phyloP scores from a whole-genome alignment of 2,329 filamentous ascomycete genomes.

The Cladorrhinum sp. region DNA sequence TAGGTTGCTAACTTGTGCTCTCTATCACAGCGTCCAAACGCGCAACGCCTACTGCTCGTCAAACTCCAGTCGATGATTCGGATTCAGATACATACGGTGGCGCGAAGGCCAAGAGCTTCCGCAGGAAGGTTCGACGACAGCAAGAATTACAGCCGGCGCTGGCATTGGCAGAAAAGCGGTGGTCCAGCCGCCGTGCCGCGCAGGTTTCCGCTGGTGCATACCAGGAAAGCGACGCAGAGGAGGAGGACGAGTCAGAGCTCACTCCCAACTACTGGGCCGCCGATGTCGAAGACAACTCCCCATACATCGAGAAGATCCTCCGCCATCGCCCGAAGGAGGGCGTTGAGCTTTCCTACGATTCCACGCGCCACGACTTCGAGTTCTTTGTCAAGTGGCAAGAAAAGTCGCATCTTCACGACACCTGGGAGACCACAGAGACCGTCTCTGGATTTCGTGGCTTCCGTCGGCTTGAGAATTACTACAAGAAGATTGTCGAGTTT shows the following conservation, averaged over 20 bases:
- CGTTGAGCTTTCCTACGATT: conserved; percentile 55
- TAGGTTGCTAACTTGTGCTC: conserved; percentile 6
- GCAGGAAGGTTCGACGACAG: conserved; percentile 31
- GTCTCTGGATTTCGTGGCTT: conserved; percentile 77
- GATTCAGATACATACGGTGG: conserved; percentile 31
- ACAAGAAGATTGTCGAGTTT: conserved; percentile 74
- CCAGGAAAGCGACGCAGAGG: conserved; percentile 61
- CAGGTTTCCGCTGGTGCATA: conserved; percentile 40
- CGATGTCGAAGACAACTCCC: conserved; percentile 71
- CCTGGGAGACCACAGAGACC: conserved; percentile 80
- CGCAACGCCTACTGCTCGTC: conserved; percentile 28
- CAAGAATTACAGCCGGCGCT: conserved; percentile 28
- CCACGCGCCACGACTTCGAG: conserved; percentile 74
- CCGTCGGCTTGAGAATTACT: conserved; percentile 93
- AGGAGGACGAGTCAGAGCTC: conserved; percentile 62
- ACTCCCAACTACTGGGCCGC: conserved; percentile 69
- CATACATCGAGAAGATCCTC: conserved; percentile 87
- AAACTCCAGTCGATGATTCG: conserved; percentile 29
- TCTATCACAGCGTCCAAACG: conserved; percentile 28
- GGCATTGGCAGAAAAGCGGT: conserved; percentile 29
- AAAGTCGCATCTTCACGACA: conserved; percentile 91
- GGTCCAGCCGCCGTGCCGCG: conserved; percentile 31
- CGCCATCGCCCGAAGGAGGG: conserved; percentile 78
- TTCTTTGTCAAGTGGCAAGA: conserved; percentile 96
- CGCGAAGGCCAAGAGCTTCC: conserved; percentile 29